Evolutionary conservation across 1,139 yeast species (phyloP).

Genomic region (Debaryomycetaceae sp.): DNA sequence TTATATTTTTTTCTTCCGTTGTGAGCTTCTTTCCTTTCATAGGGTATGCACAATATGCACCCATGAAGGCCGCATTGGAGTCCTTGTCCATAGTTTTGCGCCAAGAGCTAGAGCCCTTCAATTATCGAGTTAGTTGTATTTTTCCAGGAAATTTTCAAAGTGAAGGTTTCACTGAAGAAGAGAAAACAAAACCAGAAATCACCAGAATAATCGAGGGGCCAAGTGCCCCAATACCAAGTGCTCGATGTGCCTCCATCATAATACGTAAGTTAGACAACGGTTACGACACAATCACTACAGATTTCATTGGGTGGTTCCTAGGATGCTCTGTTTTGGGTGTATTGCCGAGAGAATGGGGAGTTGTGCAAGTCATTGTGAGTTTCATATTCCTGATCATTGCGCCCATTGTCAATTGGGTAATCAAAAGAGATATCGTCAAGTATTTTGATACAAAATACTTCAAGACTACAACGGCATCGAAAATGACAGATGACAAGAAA

Average conservation of each 20-base stretch:
- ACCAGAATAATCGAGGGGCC: constrained; percentile 85
- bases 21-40: constrained; percentile 83
- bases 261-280: constrained; percentile 60
- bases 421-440: constrained; percentile 51
- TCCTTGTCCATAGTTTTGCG: constrained; percentile 72
- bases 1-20: constrained; percentile 77
- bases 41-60: constrained; percentile 90
- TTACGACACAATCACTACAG: constrained; percentile 75
- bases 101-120: constrained; percentile 73
- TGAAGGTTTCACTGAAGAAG: constrained; percentile 84
- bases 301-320: constrained; percentile 79
- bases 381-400: constrained; percentile 55
- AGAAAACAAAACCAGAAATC: constrained; percentile 79
- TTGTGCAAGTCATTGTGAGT: constrained; percentile 48
- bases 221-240: constrained; percentile 65
- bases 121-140: constrained; percentile 58
- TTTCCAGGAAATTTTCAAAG: constrained; percentile 89
- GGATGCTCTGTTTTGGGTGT: constrained; percentile 68
- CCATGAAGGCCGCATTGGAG: constrained; percentile 78
- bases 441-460: constrained; percentile 32
- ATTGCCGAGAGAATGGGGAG: constrained; percentile 60
- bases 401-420: constrained; percentile 57
- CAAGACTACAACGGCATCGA: neutral
- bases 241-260: constrained; percentile 61
- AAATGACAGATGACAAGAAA: neutral